Conservation (phyloP, 2,329 filamentous ascomycete genomes). For the Cercospora brassicicola region DNA sequence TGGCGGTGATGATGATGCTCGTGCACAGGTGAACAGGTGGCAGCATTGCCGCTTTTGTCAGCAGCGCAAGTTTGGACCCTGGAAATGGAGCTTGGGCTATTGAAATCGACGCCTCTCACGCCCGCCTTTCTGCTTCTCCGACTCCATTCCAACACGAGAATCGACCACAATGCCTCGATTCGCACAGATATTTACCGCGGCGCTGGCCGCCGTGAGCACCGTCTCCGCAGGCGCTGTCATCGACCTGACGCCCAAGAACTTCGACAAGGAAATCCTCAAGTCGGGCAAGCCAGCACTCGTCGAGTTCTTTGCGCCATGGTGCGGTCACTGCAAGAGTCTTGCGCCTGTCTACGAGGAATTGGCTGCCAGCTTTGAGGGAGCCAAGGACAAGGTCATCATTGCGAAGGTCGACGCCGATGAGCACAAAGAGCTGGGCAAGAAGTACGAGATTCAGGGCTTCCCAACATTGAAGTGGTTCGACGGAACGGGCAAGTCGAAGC, state of each 20-base stretch:
- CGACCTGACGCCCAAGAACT: constrained; percentile 86
- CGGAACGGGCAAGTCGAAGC: constrained; percentile 77
- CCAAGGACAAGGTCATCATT: constrained; percentile 75
- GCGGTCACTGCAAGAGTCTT: constrained; percentile 97
- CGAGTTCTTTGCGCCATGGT: constrained; percentile 99
- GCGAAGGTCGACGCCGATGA: constrained; percentile 95
- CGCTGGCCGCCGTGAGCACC: constrained; percentile 51
- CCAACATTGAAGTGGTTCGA: constrained; percentile 98
- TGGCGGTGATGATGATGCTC: neutral
- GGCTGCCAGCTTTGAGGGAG: constrained; percentile 69
- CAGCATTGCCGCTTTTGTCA: constrained; percentile 1
- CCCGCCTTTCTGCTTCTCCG: neutral
- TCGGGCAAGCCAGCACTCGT: constrained; percentile 94
- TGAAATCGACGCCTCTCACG: neutral
- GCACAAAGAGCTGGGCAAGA: constrained; percentile 78
- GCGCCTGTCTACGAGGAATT: constrained; percentile 95
- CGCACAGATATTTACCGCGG: constrained; percentile 48
- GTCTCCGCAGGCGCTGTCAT: constrained; percentile 79
- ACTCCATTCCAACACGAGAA: neutral
- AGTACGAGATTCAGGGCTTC: constrained; percentile 89
- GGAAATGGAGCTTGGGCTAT: constrained; percentile 1
- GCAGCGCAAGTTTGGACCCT: constrained; percentile 4
- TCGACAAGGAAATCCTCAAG: constrained; percentile 83
- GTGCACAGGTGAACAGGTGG: neutral
- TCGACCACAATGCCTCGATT: constrained; percentile 47